Percentiles rank a stretch among this genome's conserved stretches.
phyloP scores from a whole-genome alignment of 495 filamentous ascomycete genomes.

The Aspergillus baeticus region DNA sequence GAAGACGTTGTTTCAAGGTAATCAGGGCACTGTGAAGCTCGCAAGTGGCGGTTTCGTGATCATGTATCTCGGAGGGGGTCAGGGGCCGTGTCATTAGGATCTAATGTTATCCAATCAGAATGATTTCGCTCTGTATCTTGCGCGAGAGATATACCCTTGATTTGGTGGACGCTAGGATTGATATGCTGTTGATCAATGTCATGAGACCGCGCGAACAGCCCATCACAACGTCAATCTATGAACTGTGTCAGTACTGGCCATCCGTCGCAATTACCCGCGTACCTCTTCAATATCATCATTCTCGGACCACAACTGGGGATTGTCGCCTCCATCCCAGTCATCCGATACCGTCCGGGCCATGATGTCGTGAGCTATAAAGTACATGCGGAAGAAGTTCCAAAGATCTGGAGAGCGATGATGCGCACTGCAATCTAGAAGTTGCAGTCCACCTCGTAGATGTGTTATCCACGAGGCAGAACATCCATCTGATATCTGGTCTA shows the following conservation, averaged over 20 bases:
- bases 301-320: conserved; percentile 12
- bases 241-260: neutral
- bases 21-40: neutral
- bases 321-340: neutral
- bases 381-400: conserved; percentile 19
- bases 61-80: neutral
- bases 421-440: conserved; percentile 3
- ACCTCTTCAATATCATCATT: conserved; percentile 23
- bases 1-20: conserved; percentile 13
- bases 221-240: conserved; percentile 18
- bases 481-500: conserved; percentile 19
- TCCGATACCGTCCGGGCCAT: conserved; percentile 17
- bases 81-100: neutral
- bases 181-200: conserved; percentile 15
- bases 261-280: neutral
- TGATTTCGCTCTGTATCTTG: neutral
- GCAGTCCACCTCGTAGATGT: conserved; percentile 15
- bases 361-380: conserved; percentile 24
- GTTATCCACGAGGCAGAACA: conserved; percentile 21
- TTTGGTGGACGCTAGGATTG: conserved; percentile 7
- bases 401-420: neutral
- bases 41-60: neutral
- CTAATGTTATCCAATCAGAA: neutral
- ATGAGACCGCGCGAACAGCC: conserved; percentile 23
- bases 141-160: neutral